These are phyloP conservation scores for Phaffia rhodozyma DNA, from an alignment of 1,284 basidiomycete genomes.

Conservation along the genomic window DNA sequence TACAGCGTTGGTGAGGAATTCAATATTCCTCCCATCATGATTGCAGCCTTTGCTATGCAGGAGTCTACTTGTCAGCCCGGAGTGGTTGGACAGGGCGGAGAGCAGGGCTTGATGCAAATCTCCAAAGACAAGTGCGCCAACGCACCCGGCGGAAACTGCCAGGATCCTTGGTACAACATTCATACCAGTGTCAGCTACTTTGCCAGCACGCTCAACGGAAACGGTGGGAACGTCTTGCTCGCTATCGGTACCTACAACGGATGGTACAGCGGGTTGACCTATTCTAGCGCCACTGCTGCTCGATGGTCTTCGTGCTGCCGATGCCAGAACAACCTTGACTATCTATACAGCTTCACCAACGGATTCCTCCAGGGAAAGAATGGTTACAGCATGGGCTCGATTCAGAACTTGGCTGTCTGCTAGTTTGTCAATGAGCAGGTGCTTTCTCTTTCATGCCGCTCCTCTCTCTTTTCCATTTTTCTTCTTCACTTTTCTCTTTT, in stretches of 20 bases:
- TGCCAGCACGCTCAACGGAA: constrained; percentile 39
- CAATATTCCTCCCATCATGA: constrained; percentile 41
- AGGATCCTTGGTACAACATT: constrained; percentile 51
- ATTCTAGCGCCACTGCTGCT: constrained; percentile 51
- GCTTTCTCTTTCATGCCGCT: too few relatives aligned
- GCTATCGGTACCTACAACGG: constrained; percentile 68
- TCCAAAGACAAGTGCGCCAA: constrained; percentile 62
- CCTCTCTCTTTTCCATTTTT: too few relatives aligned
- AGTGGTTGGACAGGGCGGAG: constrained; percentile 62
- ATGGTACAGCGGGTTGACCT: constrained; percentile 53
- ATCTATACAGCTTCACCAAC: constrained; percentile 39
- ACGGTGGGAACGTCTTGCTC: constrained; percentile 29
- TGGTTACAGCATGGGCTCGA: too few relatives aligned
- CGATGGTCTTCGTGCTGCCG: constrained; percentile 46
- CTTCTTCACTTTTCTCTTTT: too few relatives aligned
- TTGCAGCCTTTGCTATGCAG: constrained; percentile 76
- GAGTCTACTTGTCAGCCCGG: constrained; percentile 58
- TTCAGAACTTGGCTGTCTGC: too few relatives aligned
- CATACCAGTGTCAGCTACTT: constrained; percentile 25
- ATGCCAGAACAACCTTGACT: constrained; percentile 51
- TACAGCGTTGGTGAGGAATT: constrained; percentile 48
- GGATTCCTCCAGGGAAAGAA: too few relatives aligned
- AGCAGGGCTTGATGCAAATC: constrained; percentile 75
- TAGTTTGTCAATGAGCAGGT: too few relatives aligned
- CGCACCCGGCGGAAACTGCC: constrained; percentile 53